Conservation (phyloP, 768 basidiomycete species). For the Lactifluus pinguis region DNA sequence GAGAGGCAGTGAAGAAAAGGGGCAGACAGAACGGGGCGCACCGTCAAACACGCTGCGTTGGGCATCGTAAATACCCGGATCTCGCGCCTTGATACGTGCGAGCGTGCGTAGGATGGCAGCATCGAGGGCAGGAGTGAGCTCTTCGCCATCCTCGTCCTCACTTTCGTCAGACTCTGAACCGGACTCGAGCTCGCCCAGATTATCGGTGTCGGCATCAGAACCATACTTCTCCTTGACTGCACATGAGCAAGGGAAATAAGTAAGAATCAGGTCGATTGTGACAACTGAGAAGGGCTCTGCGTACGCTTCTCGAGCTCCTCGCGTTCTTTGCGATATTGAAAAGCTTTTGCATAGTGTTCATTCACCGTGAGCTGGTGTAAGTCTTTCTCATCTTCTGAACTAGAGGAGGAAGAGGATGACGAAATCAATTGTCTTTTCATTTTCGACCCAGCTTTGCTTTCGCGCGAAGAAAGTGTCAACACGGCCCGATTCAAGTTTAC, state of each 20-base stretch:
- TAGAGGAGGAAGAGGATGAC: slow-evolving; percentile 6
- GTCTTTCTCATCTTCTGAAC: slow-evolving; percentile 29
- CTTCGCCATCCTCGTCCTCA: slow-evolving; percentile 92
- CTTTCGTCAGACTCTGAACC: slow-evolving; percentile 73
- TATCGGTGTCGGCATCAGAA: slow-evolving; percentile 52
- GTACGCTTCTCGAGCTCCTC: slow-evolving; percentile 74
- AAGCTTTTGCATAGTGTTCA: slow-evolving; percentile 73
- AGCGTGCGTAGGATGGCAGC: slow-evolving; percentile 90
- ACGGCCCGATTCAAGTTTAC: too few relatives aligned
- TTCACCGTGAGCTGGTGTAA: slow-evolving; percentile 55
- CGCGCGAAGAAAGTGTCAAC: neutral
- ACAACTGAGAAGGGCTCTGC: slow-evolving; percentile 23
- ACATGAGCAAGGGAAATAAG: slow-evolving; percentile 5
- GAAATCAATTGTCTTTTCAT: slow-evolving; percentile 14
- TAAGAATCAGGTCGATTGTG: neutral
- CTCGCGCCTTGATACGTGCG: slow-evolving; percentile 70
- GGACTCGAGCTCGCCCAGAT: slow-evolving; percentile 30
- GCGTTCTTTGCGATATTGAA: slow-evolving; percentile 71
- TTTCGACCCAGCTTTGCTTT: neutral
- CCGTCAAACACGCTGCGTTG: slow-evolving; percentile 72
- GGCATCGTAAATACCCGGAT: slow-evolving; percentile 76
- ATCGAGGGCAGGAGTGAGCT: slow-evolving; percentile 88
- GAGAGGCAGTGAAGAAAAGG: neutral
- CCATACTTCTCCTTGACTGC: slow-evolving; percentile 88
- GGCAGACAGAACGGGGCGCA: slow-evolving; percentile 24